A percentile compares a stretch with the other conserved stretches of the same genome.
Evolutionary conservation across 495 filamentous ascomycete species (phyloP).

Genomic region (Opeltia flavorubescens): DNA sequence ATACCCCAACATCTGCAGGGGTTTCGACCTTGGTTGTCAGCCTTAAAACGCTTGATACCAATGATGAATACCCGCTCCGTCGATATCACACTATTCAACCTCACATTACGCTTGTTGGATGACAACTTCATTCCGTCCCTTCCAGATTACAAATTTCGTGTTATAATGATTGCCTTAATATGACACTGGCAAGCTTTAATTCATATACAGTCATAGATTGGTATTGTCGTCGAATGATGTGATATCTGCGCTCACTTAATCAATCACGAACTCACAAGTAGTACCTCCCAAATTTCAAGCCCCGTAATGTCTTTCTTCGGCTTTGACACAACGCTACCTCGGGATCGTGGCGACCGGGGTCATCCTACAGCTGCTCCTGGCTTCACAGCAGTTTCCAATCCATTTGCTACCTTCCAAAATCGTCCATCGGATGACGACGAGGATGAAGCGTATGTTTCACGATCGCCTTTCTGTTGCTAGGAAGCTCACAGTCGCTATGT

Average conservation of each 20-base stretch:
- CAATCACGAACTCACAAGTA: no score
- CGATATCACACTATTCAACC: no score
- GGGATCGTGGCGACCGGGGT: slow-evolving; percentile 34
- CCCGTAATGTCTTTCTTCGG: slow-evolving; percentile 72
- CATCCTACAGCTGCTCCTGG: slow-evolving; percentile 43
- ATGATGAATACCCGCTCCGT: no score
- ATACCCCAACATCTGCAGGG: neutral
- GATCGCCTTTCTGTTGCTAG: no score
- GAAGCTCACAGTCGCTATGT: no score
- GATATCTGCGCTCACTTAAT: no score
- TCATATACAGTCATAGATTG: neutral
- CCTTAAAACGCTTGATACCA: no score
- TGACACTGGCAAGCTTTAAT: neutral
- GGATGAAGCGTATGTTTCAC: slow-evolving; percentile 55
- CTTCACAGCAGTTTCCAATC: slow-evolving; percentile 74
- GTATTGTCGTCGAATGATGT: no score
- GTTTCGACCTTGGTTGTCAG: no score
- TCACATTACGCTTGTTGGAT: no score
- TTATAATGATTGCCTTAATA: neutral
- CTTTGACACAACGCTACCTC: slow-evolving; percentile 55
- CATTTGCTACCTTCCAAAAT: slow-evolving; percentile 65
- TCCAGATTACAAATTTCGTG: neutral
- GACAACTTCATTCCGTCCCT: neutral
- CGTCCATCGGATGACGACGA: slow-evolving; percentile 35
- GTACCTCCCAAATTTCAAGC: no score